Evolutionary conservation across 129 eudicot species (phyloP).

Genomic region (Artemisia annua): DNA sequence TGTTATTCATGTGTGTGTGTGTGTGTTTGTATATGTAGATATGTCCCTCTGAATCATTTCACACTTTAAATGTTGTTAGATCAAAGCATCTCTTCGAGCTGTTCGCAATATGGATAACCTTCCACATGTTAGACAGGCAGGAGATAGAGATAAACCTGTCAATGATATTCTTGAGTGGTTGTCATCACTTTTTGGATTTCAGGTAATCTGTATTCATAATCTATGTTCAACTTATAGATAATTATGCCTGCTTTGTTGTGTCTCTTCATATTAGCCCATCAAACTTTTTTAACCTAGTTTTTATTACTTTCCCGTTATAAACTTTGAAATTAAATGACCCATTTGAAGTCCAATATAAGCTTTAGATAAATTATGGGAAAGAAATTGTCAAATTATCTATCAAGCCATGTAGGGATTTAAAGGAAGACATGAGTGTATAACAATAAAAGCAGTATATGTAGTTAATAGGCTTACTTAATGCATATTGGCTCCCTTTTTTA

Average conservation of each 20-base stretch:
- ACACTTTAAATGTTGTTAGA: slow-evolving; percentile 41
- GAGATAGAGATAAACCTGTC: slow-evolving; percentile 62
- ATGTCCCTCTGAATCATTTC: slow-evolving; percentile 14
- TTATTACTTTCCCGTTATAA: slow-evolving; percentile 13
- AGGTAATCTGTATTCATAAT: slow-evolving; percentile 51
- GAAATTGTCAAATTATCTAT: not conserved
- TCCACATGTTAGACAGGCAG: slow-evolving; percentile 59
- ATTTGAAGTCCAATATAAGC: not conserved
- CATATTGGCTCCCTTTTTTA: too few species aligned
- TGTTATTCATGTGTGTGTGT: not conserved
- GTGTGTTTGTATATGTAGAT: not conserved
- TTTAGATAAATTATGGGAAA: not conserved
- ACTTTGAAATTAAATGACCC: slow-evolving; percentile 14
- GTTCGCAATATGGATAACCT: slow-evolving; percentile 62
- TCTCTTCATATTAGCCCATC: not conserved
- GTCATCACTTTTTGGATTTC: slow-evolving; percentile 86
- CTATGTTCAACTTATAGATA: slow-evolving; percentile 8
- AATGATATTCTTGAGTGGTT: slow-evolving; percentile 97
- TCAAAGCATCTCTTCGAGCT: slow-evolving; percentile 78
- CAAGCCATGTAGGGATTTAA: too few species aligned
- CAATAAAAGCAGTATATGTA: too few species aligned
- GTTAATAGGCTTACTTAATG: too few species aligned
- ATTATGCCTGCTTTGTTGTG: slow-evolving; percentile 6
- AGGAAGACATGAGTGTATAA: too few species aligned
- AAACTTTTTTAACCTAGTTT: slow-evolving; percentile 12